Evolutionary conservation across 176 grass and related monocot genomes (phyloP).

Genomic region (Avena sativa): DNA sequence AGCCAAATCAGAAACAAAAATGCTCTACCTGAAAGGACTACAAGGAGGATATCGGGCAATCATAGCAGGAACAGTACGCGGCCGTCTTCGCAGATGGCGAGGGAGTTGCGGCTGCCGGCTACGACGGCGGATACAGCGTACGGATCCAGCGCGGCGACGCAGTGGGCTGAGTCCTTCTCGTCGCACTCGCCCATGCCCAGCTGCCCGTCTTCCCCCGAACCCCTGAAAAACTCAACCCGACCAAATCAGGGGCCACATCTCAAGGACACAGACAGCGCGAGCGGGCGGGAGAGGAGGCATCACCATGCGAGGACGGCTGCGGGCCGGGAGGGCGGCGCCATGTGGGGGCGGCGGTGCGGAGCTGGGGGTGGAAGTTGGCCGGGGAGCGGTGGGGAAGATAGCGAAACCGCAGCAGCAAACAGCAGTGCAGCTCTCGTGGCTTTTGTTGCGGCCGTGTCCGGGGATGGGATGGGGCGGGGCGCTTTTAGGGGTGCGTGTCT

Average conservation of each 20-base stretch:
- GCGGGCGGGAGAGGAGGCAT: neutral
- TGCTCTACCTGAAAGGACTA: neutral
- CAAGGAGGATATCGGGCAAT: constrained; percentile 15
- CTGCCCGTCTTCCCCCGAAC: constrained; percentile 91
- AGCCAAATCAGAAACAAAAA: constrained; percentile 3
- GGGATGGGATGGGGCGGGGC: neutral
- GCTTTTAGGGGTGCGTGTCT: constrained; percentile 38
- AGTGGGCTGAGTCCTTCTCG: constrained; percentile 69
- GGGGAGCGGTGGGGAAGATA: constrained; percentile 16
- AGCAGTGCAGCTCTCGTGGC: neutral
- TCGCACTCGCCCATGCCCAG: constrained; percentile 79
- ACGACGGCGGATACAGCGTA: constrained; percentile 69
- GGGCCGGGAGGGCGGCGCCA: constrained; percentile 43
- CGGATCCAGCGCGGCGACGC: constrained; percentile 55
- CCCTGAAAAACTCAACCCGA: constrained; percentile 47
- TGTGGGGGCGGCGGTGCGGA: neutral
- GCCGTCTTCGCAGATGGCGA: constrained; percentile 82
- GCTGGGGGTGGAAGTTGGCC: constrained; percentile 4
- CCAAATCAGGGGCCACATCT: neutral
- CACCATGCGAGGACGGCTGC: constrained; percentile 73
- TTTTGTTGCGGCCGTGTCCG: constrained; percentile 20
- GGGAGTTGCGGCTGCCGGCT: constrained; percentile 96
- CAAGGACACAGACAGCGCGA: neutral
- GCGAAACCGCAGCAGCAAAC: constrained; percentile 31
- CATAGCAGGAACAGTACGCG: constrained; percentile 42